A percentile compares a stretch with the other conserved stretches of the same genome.
Conservation (phyloP, 768 basidiomycete species). For the Hygrophoropsis aurantiaca region DNA sequence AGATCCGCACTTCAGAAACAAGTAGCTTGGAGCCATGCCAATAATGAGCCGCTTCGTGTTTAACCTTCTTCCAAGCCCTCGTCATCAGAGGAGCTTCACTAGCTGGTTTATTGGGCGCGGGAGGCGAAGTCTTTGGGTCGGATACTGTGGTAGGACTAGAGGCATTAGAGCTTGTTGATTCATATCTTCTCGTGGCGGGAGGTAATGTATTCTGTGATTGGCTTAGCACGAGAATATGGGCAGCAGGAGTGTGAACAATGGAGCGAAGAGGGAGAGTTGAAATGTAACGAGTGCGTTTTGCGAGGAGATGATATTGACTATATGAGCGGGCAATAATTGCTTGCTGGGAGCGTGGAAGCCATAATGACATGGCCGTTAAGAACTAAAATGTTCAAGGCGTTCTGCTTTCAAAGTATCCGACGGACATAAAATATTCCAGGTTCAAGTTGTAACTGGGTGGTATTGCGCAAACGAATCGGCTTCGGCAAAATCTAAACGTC, state of each 20-base stretch:
- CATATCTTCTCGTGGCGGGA: slow-evolving; percentile 11
- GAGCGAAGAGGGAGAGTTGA: slow-evolving; percentile 13
- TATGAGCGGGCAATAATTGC: slow-evolving; percentile 40
- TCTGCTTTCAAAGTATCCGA: slow-evolving; percentile 3
- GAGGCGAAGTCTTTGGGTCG: slow-evolving; percentile 50
- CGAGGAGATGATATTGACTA: slow-evolving; percentile 15
- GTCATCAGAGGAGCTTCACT: slow-evolving; percentile 46
- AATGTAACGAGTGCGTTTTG: slow-evolving; percentile 20
- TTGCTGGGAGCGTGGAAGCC: slow-evolving; percentile 61
- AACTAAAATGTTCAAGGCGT: not conserved
- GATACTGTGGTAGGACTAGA: slow-evolving; percentile 25
- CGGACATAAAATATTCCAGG: slow-evolving; percentile 7
- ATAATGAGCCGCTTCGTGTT: slow-evolving; percentile 94
- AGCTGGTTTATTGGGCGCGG: slow-evolving; percentile 43
- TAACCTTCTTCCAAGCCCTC: slow-evolving; percentile 88
- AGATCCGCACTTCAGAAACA: slow-evolving; percentile 92
- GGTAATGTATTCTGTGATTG: slow-evolving; percentile 39
- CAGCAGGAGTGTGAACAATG: slow-evolving; percentile 14
- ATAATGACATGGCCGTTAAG: slow-evolving; percentile 61
- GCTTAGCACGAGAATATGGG: slow-evolving; percentile 13
- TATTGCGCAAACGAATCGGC: slow-evolving; percentile 6
- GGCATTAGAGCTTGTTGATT: slow-evolving; percentile 15
- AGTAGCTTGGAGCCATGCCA: slow-evolving; percentile 96
- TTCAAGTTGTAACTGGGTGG: slow-evolving; percentile 2
- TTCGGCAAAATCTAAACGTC: slow-evolving; percentile 6